A percentile compares a stretch with the other conserved stretches of the same genome.
Evolutionary conservation across 106 monocot genomes (phyloP).

Genomic region (Dendrobium catenatum): DNA sequence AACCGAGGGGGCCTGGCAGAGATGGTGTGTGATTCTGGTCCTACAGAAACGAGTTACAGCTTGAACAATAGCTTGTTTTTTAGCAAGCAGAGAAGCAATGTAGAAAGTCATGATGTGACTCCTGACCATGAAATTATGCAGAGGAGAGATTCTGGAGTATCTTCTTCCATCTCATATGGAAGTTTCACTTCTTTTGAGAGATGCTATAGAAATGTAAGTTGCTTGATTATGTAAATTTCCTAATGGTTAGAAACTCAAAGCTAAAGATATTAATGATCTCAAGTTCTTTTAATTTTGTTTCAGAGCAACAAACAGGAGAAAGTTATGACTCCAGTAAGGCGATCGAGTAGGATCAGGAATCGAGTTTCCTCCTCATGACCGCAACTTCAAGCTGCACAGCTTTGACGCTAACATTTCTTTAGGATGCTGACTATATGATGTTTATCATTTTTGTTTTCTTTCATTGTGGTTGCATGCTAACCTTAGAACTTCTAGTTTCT

Average conservation of each 20-base stretch:
- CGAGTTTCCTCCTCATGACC: conserved; percentile 37
- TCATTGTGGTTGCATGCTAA: no score
- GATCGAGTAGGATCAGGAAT: conserved; percentile 76
- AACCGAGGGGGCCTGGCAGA: not conserved
- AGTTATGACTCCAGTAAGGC: conserved; percentile 70
- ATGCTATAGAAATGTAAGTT: conserved; percentile 53
- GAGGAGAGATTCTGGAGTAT: conserved; percentile 55
- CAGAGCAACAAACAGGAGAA: conserved; percentile 50
- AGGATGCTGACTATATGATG: no score
- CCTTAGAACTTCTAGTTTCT: no score
- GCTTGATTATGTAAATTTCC: not conserved
- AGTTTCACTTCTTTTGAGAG: conserved; percentile 80
- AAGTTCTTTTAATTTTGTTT: not conserved
- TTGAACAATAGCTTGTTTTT: conserved; percentile 10
- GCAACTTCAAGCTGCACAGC: no score
- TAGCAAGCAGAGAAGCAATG: not conserved
- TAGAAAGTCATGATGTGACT: not conserved
- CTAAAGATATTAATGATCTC: not conserved
- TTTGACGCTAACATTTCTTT: no score
- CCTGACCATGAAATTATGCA: conserved; percentile 18
- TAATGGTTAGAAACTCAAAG: not conserved
- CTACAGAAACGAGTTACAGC: conserved; percentile 31
- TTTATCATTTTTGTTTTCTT: no score
- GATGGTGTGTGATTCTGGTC: conserved; percentile 22
- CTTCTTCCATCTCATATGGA: conserved; percentile 61